A percentile compares a stretch with the other conserved stretches of the same genome.
phyloP scores from a whole-genome alignment of 441 rosid genomes.

The Monsonia emarginata region DNA sequence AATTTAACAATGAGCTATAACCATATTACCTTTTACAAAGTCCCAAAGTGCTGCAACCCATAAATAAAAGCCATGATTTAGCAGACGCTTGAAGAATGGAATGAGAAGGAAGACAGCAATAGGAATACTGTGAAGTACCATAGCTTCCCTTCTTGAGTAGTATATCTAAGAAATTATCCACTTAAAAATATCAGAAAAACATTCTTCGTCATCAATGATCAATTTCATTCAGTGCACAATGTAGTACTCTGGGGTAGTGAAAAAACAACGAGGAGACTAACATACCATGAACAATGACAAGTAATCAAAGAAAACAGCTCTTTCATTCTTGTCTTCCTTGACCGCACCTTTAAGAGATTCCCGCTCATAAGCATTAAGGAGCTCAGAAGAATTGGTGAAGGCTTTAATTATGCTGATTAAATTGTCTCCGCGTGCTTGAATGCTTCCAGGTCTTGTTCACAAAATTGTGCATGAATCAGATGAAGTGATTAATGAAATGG shows the following conservation, averaged over 20 bases:
- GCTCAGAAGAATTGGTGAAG: constrained; percentile 65
- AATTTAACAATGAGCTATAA: constrained; percentile 5
- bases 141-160: constrained; percentile 64
- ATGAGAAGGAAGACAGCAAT: constrained; percentile 42
- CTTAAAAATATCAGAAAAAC: constrained; percentile 8
- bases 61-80: constrained; percentile 34
- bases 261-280: background rate
- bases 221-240: background rate
- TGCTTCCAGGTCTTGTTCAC: constrained; percentile 89
- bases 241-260: background rate
- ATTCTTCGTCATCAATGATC: constrained; percentile 11
- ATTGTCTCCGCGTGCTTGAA: constrained; percentile 98
- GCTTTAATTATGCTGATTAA: constrained; percentile 61
- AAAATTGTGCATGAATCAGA: constrained; percentile 27
- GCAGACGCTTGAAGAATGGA: constrained; percentile 53
- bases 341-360: constrained; percentile 31
- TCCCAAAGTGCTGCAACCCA: constrained; percentile 44
- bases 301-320: constrained; percentile 91
- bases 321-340: constrained; percentile 37
- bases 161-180: constrained; percentile 47
- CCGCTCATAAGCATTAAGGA: constrained; percentile 51
- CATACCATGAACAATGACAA: constrained; percentile 67
- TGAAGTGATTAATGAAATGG: constrained; percentile 23
- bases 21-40: constrained; percentile 59
- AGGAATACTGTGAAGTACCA: constrained; percentile 67